Evolutionary conservation across 106 monocot species (phyloP).

Genomic region (Cymbidium sinense): DNA sequence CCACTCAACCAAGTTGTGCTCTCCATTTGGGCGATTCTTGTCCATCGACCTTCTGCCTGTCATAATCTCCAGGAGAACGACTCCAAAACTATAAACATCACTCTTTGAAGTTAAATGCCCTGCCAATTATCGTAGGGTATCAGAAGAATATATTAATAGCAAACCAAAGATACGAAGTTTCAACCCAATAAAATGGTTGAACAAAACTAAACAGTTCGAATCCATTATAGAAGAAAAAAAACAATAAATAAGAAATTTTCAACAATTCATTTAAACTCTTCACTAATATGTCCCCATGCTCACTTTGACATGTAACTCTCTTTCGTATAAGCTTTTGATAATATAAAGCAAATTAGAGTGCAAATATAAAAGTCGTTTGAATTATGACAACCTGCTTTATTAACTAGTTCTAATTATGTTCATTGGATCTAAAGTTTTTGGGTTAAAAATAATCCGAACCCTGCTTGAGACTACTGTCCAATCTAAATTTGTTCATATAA

Average conservation of each 20-base stretch:
- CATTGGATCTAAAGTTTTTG: too few species aligned
- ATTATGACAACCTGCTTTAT: too few species aligned
- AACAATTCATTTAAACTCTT: neutral
- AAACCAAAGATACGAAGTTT: neutral
- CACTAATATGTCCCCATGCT: neutral
- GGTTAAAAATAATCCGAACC: too few species aligned
- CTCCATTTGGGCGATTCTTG: conserved; percentile 79
- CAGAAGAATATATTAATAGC: neutral
- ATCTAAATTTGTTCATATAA: too few species aligned
- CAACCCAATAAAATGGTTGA: neutral
- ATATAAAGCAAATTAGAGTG: too few species aligned
- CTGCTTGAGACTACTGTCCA: too few species aligned
- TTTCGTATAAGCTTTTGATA: too few species aligned
- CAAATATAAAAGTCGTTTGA: too few species aligned
- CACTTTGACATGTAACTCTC: too few species aligned
- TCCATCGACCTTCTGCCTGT: conserved; percentile 83
- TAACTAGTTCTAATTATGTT: too few species aligned
- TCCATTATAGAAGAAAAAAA: neutral
- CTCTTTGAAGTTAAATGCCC: conserved; percentile 89
- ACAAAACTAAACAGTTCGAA: neutral
- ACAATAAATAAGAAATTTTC: neutral
- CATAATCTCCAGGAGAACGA: conserved; percentile 90
- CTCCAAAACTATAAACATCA: conserved; percentile 92
- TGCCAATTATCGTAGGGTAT: conserved; percentile 11
- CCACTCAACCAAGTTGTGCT: conserved; percentile 91